Evolutionary conservation across 148 eudicot genomes (phyloP), one percentile per base, ranked within the genome.

Genomic region (Chenopodium suecicum): DNA sequence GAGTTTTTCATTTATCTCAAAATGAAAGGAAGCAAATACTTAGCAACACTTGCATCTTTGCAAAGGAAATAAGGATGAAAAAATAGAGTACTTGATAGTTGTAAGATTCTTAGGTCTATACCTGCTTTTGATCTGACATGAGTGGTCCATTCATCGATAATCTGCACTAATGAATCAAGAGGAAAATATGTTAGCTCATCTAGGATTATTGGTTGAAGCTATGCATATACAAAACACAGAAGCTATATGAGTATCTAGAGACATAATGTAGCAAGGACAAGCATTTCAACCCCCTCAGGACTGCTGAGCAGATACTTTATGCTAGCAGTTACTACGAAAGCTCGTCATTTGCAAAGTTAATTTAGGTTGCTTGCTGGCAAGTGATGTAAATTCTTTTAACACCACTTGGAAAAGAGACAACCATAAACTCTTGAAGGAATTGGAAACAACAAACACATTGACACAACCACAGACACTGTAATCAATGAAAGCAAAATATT

Each of bases 341-440:
- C 82, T 86, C 82, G 86, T 88, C 84, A 81, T 74, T 77, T 56
- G 86, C 89, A 76, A 7, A n/a, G 52, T 90, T 41, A 67, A 85
- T 93, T 56, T 93, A 60, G 95, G 98, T 90, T 91, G 97, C 81
- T 90, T 90, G 89, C 95, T 91, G 95, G 93, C 95, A 95, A 87
- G 88, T 90, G 94, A 87, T 87, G 90, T 82, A 83, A 77, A 74
- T 75, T 83, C 95, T 93, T 87, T 66, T 89, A 82, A 76, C 89
- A 91, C 91, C 94, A 91, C 88, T 87, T 89, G 98, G 98, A 94
- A 92, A 87, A 83, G 29, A 83, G 75, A 85, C 91, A 90, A 87
- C 91, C 93, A 25, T 79, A 34, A 52, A 65, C 47, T 5, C 47
- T 44, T 12, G 32, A 31, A 77, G n/a, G n/a, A 46, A 19, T 37